Evolutionary conservation across 192 early-diverging fungal species (phyloP), one percentile per base, ranked within the genome.

Genomic region (Phycomyces blakesleeanus): DNA sequence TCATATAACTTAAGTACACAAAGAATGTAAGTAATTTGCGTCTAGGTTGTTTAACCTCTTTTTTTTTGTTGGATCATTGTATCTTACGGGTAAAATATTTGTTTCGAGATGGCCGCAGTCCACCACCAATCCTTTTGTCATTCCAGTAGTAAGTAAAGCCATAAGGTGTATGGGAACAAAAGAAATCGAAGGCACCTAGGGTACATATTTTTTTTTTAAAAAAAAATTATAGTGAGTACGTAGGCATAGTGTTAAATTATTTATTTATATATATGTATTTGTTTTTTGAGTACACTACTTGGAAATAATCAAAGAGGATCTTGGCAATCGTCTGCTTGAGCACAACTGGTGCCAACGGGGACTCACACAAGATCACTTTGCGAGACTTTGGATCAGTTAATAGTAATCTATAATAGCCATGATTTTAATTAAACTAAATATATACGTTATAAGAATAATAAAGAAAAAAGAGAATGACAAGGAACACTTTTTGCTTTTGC

Each of bases 21-120:
- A 24, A 34, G n/a, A 47, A 26, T 18, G 41, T 14, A 14, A 34
- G 20, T 14, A 57, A 66, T n/a, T n/a, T n/a, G n/a, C n/a, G n/a
- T n/a, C n/a, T n/a, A n/a, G n/a, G n/a, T n/a, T n/a, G n/a, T n/a
- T n/a, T n/a, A n/a, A n/a, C n/a, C n/a, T n/a, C n/a, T n/a, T n/a
- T n/a, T n/a, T n/a, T n/a, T n/a, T n/a, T n/a, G n/a, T n/a, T n/a
- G n/a, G n/a, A n/a, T n/a, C n/a, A n/a, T n/a, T n/a, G n/a, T n/a
- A 20, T 24, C 79, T 59, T 80, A 96, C 93, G 29, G 93, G 93
- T 41, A 91, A 61, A 1, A 91, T 89, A 7, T 84, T 83, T 6
- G 88, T 86, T 39, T 85, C 84, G 14, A 91, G 69, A 61, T 91
- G 80, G 0, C 93, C 94, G 62, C 87, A 89, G 71, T 97, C 93